Evolutionary conservation across 2,329 filamentous ascomycete genomes (phyloP), one percentile per base, ranked within the genome.

Genomic region (Ophiostoma australiae): DNA sequence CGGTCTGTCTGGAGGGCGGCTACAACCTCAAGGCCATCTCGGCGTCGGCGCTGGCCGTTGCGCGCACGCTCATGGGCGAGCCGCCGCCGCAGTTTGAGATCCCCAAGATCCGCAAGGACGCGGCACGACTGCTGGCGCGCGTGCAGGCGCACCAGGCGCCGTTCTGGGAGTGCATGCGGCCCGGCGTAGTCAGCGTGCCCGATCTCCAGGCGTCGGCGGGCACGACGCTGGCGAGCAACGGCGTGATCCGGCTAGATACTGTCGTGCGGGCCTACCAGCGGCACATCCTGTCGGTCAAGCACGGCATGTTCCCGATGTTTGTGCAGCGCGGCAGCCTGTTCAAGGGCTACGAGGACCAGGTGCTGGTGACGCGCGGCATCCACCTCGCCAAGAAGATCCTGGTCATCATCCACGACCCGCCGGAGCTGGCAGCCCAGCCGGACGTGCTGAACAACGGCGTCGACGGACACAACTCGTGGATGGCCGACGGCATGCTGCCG

Each of bases 11-110:
- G 2, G 95, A 99, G 81, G 95, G 95, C 31, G 95, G 95, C 10
- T 99, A 99, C 80, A 98, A 98, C 76, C 87, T 99, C 33, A 84
- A 89, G 67, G 95, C 95, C 0, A 99, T 99, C 72, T 97, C 95
- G 0, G 89, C 91, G 71, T 98, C 95, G 4, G 94, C 95, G 1
- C 85, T 97, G 4, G 93, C 94, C 2, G 95, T 99, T 1, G 95
- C 93, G 1, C 89, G 89, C 72, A 97, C 94, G 0, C 84, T 99
- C 65, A 98, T 99, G 93, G 93, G 95, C 31, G 94, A 99, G 77
- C 92, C 94, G 13, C 95, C 95, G 2, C 85, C 86, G 61, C 82
- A 84, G 76, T 85, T 90, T 79, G 78, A 80, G 17, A 79, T 89
- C 1, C 83, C 86, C 8, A 84, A 83, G 71, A 82, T 89, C 73